These are phyloP conservation scores for Pestalotiopsis sp. DNA, from an alignment of 2,329 filamentous ascomycete genomes.

Conservation along the genomic window DNA sequence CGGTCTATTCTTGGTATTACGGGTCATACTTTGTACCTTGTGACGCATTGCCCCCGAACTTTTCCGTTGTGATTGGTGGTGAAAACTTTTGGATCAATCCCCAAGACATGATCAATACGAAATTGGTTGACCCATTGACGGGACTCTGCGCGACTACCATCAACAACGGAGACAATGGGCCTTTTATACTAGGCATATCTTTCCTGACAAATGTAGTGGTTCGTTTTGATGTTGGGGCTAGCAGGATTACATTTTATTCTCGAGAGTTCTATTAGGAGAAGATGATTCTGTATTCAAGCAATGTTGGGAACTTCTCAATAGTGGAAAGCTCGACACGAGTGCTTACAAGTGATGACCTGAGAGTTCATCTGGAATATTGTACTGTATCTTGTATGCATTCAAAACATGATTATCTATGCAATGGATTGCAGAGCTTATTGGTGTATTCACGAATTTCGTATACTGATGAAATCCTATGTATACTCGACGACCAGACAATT, in stretches of 20 bases:
- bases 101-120: slow-evolving; percentile 48
- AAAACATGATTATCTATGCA: too few species aligned
- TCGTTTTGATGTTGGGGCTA: slow-evolving; percentile 49
- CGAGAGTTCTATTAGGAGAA: background rate
- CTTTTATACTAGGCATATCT: slow-evolving; percentile 46
- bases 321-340: too few species aligned
- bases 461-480: too few species aligned
- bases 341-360: too few species aligned
- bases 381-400: too few species aligned
- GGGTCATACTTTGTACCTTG: slow-evolving; percentile 52
- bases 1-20: slow-evolving; percentile 42
- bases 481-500: too few species aligned
- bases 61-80: slow-evolving; percentile 48
- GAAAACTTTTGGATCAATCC: slow-evolving; percentile 50
- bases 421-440: too few species aligned
- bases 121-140: slow-evolving; percentile 44
- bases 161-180: slow-evolving; percentile 19
- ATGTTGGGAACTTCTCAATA: too few species aligned
- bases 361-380: too few species aligned
- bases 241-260: slow-evolving; percentile 34
- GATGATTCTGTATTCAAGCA: too few species aligned
- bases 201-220: slow-evolving; percentile 55
- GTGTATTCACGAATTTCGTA: too few species aligned
- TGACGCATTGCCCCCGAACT: slow-evolving; percentile 45
- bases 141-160: slow-evolving; percentile 52